Conservation (phyloP, 1,139 yeast genomes). For the Lodderomyces orthopsilosis region DNA sequence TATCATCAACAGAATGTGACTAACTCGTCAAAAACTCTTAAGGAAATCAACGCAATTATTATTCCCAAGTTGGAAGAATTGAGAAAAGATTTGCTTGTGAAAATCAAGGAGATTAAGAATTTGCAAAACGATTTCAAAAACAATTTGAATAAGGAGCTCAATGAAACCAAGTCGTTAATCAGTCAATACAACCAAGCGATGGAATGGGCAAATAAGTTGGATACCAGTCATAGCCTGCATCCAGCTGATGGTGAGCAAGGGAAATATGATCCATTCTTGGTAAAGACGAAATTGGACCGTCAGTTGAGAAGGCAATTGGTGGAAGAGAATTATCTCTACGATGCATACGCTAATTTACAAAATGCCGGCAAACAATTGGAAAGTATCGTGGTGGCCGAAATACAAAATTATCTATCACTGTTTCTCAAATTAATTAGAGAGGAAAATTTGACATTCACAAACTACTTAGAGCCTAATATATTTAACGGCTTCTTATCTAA, state of each 20-base stretch:
- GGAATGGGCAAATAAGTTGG: conserved; percentile 36
- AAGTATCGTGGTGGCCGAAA: conserved; percentile 79
- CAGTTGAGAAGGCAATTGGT: conserved; percentile 73
- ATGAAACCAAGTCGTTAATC: conserved; percentile 56
- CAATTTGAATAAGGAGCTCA: conserved; percentile 64
- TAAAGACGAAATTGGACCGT: conserved; percentile 68
- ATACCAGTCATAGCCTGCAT: conserved; percentile 15
- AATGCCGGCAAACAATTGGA: conserved; percentile 87
- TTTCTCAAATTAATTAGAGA: conserved; percentile 68
- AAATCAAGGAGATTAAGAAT: conserved; percentile 83
- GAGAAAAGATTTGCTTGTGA: conserved; percentile 74
- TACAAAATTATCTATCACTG: conserved; percentile 74
- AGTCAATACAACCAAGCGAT: conserved; percentile 45
- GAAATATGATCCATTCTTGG: conserved; percentile 77
- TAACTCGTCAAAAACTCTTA: conserved; percentile 63
- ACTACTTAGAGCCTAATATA: conserved; percentile 62
- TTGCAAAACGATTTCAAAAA: conserved; percentile 82
- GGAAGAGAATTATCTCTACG: conserved; percentile 84
- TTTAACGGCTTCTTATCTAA: conserved; percentile 73
- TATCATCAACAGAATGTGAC: conserved; percentile 74
- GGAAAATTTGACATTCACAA: conserved; percentile 67
- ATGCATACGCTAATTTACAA: conserved; percentile 84
- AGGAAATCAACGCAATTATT: conserved; percentile 64
- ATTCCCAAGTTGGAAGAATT: conserved; percentile 86
- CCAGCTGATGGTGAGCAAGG: conserved; percentile 32